Evolutionary conservation across 371 early-diverging fungal genomes (phyloP).

Genomic region (Umbelopsis sp.): DNA sequence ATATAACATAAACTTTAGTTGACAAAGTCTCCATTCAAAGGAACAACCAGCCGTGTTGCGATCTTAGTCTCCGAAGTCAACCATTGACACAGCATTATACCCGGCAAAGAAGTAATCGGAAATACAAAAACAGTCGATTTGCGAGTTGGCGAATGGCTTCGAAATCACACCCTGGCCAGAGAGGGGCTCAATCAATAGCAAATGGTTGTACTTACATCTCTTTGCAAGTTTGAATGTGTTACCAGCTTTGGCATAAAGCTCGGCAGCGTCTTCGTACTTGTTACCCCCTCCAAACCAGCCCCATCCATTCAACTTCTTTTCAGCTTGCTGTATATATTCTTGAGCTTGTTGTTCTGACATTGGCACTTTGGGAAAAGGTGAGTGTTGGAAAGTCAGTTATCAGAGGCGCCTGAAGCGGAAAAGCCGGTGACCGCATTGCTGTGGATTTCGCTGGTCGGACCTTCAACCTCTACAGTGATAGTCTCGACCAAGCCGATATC

Average conservation of each 20-base stretch:
- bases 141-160: too few species aligned
- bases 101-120: too few species aligned
- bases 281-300: slow-evolving; percentile 79
- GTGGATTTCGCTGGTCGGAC: not conserved
- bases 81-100: not conserved
- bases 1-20: too few species aligned
- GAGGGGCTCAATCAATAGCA: too few species aligned
- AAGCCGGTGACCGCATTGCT: not conserved
- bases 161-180: too few species aligned
- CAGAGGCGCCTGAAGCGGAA: not conserved
- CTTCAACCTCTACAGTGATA: not conserved
- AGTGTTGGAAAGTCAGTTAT: not conserved
- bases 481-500: too few species aligned
- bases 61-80: slow-evolving; percentile 1
- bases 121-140: too few species aligned
- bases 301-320: slow-evolving; percentile 72
- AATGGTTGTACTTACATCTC: slow-evolving; percentile 63
- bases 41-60: not conserved
- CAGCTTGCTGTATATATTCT: slow-evolving; percentile 73
- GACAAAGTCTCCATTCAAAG: too few species aligned
- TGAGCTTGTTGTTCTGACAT: slow-evolving; percentile 80
- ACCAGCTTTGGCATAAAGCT: slow-evolving; percentile 87
- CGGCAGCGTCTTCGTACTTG: slow-evolving; percentile 93
- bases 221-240: slow-evolving; percentile 91
- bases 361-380: not conserved